Base-by-base conservation (phyloP, 2,329 filamentous ascomycete genomes). In the Fusarium lateritium region DNA sequence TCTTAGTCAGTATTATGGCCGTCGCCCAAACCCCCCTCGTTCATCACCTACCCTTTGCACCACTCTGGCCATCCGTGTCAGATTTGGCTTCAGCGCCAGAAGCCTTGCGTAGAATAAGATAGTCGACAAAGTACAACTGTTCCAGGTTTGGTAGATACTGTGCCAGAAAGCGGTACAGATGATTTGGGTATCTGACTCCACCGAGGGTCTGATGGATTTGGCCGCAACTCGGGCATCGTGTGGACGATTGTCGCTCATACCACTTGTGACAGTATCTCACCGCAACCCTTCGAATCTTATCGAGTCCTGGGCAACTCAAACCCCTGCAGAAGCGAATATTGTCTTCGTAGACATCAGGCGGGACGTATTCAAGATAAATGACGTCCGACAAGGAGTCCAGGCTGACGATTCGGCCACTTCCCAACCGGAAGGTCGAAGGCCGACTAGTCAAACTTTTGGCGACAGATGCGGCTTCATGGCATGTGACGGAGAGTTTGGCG, bases 81-180 rank as follows among this genome's bases (percentile, higher is more conserved):
- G 40, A 5, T 33, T 51, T 28, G 21, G n/a, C 7, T n/a, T 46
- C 31, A 8, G 44, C 13, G 28, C 33, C 62, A 1, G 26, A 19
- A 5, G 47, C 17, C 47, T 77, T 78, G 8, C 77, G 77, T 11
- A 82, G 62, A 5, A 82, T 79, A 7, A 82, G 73, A 52, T 81
- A 83, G 64, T 84, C 83, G 22, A 84, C 73, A 45, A 84, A 80
- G 61, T 81, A 84, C 43, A 84, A 82, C 2, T 78, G 75, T 57
- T 83, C 78, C 7, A 84, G 73, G 15, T 80, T 81, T 2, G 80
- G 80, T 15, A 81, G 72, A 62, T 81, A 79, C 11, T 82, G 73
- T 4, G 80, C 77, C 8, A 83, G 73, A 33, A 84, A 83, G 49
- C 83, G 80, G 67, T 82, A 84, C 2, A 83, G 72, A 53, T 84